Conservation (phyloP, 139 green algal species). For the Eudorina sp. region DNA sequence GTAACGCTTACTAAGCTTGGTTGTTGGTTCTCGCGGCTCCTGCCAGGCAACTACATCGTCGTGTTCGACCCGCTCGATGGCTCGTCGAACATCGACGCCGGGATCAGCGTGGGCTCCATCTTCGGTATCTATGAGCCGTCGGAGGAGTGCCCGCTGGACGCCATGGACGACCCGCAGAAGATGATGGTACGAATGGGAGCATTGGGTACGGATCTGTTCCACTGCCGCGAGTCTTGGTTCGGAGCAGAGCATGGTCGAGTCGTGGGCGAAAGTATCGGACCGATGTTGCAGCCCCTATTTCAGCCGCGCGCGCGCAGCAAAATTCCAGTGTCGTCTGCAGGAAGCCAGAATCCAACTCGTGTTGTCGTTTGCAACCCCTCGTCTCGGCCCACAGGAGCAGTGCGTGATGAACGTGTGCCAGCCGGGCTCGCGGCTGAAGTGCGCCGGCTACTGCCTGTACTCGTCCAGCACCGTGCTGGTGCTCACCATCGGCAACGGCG, state of each 20-base stretch:
- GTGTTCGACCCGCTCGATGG: conserved; percentile 99
- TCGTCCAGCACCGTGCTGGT: conserved; percentile 91
- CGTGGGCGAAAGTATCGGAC: no score
- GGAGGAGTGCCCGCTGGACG: conserved; percentile 88
- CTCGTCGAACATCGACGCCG: conserved; percentile 98
- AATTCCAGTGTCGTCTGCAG: no score
- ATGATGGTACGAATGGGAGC: no score
- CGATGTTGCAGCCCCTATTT: no score
- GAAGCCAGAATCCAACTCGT: no score
- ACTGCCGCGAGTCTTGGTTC: no score
- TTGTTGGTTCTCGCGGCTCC: background rate
- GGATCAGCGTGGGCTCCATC: conserved; percentile 96
- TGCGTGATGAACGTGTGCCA: conserved; percentile 95
- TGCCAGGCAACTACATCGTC: conserved; percentile 95
- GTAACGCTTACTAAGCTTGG: no score
- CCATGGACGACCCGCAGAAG: conserved; percentile 82
- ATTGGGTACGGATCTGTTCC: no score
- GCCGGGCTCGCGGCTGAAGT: conserved; percentile 90
- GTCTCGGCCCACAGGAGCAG: conserved; percentile 69
- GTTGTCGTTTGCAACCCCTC: no score
- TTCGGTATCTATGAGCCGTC: conserved; percentile 95
- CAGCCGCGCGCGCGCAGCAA: no score
- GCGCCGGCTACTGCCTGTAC: conserved; percentile 97
- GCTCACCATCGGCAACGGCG: conserved; percentile 90
- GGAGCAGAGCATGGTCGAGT: no score